These are phyloP conservation scores for Canariomyces notabilis DNA, from an alignment of 2,329 filamentous ascomycete genomes.

Conservation along the genomic window DNA sequence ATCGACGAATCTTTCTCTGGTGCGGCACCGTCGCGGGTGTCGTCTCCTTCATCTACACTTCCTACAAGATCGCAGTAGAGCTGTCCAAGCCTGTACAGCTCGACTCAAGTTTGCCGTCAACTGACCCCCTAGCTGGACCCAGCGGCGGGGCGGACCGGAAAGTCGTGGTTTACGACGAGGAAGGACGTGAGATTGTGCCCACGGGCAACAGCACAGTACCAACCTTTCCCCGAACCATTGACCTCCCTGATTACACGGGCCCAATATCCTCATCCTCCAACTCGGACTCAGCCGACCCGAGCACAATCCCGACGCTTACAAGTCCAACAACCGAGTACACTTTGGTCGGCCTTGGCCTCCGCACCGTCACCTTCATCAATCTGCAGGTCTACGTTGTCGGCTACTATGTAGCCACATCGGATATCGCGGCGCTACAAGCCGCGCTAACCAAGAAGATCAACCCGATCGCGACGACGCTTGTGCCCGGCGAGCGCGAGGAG, in stretches of 20 bases:
- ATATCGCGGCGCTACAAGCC: conserved; percentile 75
- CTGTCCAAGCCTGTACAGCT: conserved; percentile 31
- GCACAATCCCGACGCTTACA: conserved; percentile 33
- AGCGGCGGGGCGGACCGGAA: conserved; percentile 49
- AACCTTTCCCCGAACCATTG: conserved; percentile 68
- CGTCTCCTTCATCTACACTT: conserved; percentile 47
- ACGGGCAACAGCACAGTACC: conserved; percentile 79
- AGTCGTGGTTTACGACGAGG: conserved; percentile 59
- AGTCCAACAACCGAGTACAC: conserved; percentile 63
- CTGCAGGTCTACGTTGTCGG: conserved; percentile 95
- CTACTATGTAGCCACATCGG: conserved; percentile 79
- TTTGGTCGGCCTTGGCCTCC: conserved; percentile 78
- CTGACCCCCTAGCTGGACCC: conserved; percentile 44
- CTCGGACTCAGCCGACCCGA: conserved; percentile 31
- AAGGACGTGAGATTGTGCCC: conserved; percentile 68
- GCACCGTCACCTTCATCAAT: conserved; percentile 81
- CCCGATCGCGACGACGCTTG: conserved; percentile 72
- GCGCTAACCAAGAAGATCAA: conserved; percentile 72
- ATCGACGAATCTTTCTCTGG: conserved; percentile 47
- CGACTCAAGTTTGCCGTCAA: conserved; percentile 40
- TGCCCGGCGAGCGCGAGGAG: conserved; percentile 72
- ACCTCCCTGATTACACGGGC: conserved; percentile 46
- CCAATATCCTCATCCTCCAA: conserved; percentile 24
- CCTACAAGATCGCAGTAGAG: conserved; percentile 45
- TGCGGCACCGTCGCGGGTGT: conserved; percentile 47